phyloP scores from a whole-genome alignment of 805 yeast species.

The Wickerhamomyces hampshirensis region DNA sequence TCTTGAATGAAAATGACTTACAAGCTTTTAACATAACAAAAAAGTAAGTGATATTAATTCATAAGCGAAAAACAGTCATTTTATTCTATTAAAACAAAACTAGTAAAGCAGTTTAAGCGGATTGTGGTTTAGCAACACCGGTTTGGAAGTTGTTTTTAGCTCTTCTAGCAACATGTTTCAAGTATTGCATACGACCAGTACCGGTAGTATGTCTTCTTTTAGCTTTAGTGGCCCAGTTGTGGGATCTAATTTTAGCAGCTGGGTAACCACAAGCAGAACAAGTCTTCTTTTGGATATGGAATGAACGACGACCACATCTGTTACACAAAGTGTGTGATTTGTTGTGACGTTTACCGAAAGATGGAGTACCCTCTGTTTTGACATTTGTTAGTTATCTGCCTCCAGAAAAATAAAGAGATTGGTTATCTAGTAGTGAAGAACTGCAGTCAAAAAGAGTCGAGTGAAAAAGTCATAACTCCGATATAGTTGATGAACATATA shows the following conservation, averaged over 20 bases:
- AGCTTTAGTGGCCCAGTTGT: slow-evolving; percentile 99
- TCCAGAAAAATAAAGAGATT: neutral
- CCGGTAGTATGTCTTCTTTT: slow-evolving; percentile 99
- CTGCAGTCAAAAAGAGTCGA: too few relatives aligned
- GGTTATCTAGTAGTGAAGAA: too few relatives aligned
- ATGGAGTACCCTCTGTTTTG: slow-evolving; percentile 94
- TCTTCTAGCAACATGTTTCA: slow-evolving; percentile 95
- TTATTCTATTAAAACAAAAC: slow-evolving; percentile 10
- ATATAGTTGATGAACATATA: too few relatives aligned
- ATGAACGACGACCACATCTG: slow-evolving; percentile 98
- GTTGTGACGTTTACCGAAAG: slow-evolving; percentile 99
- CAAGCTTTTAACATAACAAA: too few relatives aligned
- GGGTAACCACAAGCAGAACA: slow-evolving; percentile 99
- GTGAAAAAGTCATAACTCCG: too few relatives aligned
- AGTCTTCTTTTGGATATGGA: slow-evolving; percentile 99
- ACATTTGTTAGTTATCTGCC: slow-evolving; percentile 29
- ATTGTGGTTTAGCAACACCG: slow-evolving; percentile 65
- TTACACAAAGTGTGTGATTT: slow-evolving; percentile 98
- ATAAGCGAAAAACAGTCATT: too few relatives aligned
- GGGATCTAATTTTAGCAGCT: slow-evolving; percentile 96
- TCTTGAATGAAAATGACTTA: too few relatives aligned
- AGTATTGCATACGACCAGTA: slow-evolving; percentile 98
- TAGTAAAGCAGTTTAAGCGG: slow-evolving; percentile 44
- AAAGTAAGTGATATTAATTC: too few relatives aligned
- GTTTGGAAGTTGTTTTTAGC: slow-evolving; percentile 99